Evolutionary conservation across 495 filamentous ascomycete species (phyloP).

Genomic region (Aspergillus nanangensis): DNA sequence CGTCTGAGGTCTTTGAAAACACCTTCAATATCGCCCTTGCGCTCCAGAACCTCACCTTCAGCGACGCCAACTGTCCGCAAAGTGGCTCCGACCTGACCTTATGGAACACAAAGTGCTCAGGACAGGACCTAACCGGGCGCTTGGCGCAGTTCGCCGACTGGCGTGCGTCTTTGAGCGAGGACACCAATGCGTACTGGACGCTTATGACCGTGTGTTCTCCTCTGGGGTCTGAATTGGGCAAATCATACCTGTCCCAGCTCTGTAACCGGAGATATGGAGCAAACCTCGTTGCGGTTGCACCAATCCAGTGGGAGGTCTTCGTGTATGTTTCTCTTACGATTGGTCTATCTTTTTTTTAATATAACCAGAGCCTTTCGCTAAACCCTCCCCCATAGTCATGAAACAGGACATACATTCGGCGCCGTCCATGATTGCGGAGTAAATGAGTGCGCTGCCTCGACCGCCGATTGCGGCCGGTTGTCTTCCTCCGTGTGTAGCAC

Average conservation of each 20-base stretch:
- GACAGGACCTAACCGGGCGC: constrained; percentile 60
- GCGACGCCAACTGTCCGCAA: constrained; percentile 59
- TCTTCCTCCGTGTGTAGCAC: constrained; percentile 64
- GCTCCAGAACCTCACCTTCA: constrained; percentile 74
- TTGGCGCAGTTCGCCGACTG: constrained; percentile 76
- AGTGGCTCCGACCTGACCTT: constrained; percentile 52
- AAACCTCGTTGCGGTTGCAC: constrained; percentile 77
- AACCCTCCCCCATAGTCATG: constrained; percentile 44
- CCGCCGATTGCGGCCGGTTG: constrained; percentile 79
- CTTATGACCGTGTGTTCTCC: constrained; percentile 78
- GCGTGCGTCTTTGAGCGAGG: constrained; percentile 62
- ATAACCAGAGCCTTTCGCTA: background rate
- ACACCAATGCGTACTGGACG: constrained; percentile 80
- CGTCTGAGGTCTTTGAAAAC: constrained; percentile 75
- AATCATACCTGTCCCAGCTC: constrained; percentile 83
- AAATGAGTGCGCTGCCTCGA: constrained; percentile 57
- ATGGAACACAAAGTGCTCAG: constrained; percentile 72
- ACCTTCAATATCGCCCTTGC: constrained; percentile 87
- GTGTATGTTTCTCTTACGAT: constrained; percentile 34
- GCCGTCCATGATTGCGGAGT: constrained; percentile 84
- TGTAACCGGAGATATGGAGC: constrained; percentile 67
- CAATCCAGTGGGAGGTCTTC: constrained; percentile 86
- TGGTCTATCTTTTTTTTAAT: background rate
- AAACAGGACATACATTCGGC: constrained; percentile 87
- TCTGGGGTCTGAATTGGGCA: constrained; percentile 70